Percentiles rank a stretch among this genome's conserved stretches.
phyloP scores from a whole-genome alignment of 495 filamentous ascomycete species.

The Entonaema liquescens region DNA sequence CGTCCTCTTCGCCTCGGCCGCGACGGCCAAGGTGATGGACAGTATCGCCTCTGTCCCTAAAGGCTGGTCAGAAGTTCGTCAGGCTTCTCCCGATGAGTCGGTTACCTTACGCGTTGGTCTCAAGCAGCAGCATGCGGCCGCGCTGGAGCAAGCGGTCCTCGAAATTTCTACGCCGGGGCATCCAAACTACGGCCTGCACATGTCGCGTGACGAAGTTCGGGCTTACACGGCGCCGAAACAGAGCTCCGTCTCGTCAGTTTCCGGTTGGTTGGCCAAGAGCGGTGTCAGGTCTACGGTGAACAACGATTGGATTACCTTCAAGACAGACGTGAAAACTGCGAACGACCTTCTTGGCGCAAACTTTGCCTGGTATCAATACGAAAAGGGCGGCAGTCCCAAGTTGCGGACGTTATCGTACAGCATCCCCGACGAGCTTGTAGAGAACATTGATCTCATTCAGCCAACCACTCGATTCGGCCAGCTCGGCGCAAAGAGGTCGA shows the following conservation, averaged over 20 bases:
- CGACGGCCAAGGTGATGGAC: conserved; percentile 60
- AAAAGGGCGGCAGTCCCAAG: conserved; percentile 40
- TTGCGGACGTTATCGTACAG: conserved; percentile 69
- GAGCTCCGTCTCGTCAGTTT: conserved; percentile 48
- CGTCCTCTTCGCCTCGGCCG: conserved; percentile 50
- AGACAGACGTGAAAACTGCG: conserved; percentile 56
- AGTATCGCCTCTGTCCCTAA: conserved; percentile 52
- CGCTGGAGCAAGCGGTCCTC: conserved; percentile 58
- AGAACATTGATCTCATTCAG: conserved; percentile 64
- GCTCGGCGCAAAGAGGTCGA: conserved; percentile 42
- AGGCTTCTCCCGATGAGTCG: conserved; percentile 42
- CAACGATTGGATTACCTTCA: conserved; percentile 60
- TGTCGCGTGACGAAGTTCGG: conserved; percentile 57
- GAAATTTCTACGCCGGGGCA: conserved; percentile 61
- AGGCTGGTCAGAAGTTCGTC: conserved; percentile 54
- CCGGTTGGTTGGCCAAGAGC: conserved; percentile 55
- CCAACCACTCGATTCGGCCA: conserved; percentile 66
- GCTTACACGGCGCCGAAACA: conserved; percentile 56
- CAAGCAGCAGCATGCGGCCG: conserved; percentile 58
- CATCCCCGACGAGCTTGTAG: conserved; percentile 59
- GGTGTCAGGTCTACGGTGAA: conserved; percentile 53
- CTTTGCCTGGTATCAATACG: conserved; percentile 55
- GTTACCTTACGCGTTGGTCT: conserved; percentile 56
- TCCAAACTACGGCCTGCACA: conserved; percentile 59
- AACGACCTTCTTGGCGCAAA: conserved; percentile 59